A percentile compares a stretch with the other conserved stretches of the same genome.
These are phyloP conservation scores for Geopyxis carbonaria DNA, from an alignment of 495 filamentous ascomycete species.

Conservation along the genomic window DNA sequence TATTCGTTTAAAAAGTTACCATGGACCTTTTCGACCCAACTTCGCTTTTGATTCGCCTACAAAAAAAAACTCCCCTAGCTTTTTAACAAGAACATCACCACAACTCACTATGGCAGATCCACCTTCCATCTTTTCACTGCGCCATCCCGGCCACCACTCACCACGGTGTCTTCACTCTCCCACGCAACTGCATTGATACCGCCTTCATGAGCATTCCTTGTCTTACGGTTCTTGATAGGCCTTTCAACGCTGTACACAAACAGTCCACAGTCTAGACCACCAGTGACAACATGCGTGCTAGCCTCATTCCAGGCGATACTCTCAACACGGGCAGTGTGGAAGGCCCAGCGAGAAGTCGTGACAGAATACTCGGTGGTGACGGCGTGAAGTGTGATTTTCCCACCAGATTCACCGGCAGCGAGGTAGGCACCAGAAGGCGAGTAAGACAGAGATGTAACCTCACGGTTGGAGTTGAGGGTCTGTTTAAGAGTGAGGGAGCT, in stretches of 20 bases:
- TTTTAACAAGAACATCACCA: neutral
- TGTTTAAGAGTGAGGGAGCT: conserved; percentile 31
- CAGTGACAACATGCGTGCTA: conserved; percentile 64
- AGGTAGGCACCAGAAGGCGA: conserved; percentile 54
- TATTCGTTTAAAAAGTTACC: too few species aligned
- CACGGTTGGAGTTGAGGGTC: conserved; percentile 35
- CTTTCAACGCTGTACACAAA: conserved; percentile 73
- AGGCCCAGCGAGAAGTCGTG: conserved; percentile 67
- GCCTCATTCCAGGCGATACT: conserved; percentile 64
- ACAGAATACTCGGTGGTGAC: conserved; percentile 37
- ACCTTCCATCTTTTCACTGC: conserved; percentile 81
- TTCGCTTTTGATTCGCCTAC: neutral
- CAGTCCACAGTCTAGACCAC: conserved; percentile 74
- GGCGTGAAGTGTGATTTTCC: conserved; percentile 66
- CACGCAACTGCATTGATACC: conserved; percentile 80
- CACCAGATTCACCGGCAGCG: conserved; percentile 65
- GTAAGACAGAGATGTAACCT: conserved; percentile 55
- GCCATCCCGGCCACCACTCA: conserved; percentile 71
- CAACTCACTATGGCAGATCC: conserved; percentile 25
- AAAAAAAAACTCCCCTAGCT: neutral
- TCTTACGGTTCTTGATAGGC: conserved; percentile 62
- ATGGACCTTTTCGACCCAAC: too few species aligned
- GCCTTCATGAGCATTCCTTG: conserved; percentile 78
- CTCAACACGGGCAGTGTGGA: conserved; percentile 76
- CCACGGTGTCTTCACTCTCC: conserved; percentile 51